Conservation (phyloP, 345 rosid species). For the Brassica cretica region DNA sequence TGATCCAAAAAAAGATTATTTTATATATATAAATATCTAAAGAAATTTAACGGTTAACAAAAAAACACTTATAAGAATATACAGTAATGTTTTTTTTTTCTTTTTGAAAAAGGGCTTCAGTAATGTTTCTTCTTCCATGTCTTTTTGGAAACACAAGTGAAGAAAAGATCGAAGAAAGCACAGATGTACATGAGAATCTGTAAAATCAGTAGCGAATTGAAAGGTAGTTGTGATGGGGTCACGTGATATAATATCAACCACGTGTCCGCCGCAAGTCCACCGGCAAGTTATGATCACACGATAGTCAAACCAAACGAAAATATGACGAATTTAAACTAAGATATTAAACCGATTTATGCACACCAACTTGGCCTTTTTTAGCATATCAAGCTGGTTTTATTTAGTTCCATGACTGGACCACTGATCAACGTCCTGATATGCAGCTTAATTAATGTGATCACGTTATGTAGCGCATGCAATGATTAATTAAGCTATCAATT, state of each 20-base stretch:
- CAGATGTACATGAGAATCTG: slow-evolving; percentile 36
- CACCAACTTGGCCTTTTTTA: background rate
- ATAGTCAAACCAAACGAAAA: background rate
- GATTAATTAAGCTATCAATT: slow-evolving; percentile 25
- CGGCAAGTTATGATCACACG: slow-evolving; percentile 29
- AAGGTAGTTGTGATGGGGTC: slow-evolving; percentile 21
- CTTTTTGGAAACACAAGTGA: background rate
- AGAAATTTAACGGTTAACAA: no score
- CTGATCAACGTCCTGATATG: slow-evolving; percentile 19
- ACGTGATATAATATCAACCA: slow-evolving; percentile 23
- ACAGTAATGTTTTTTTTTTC: no score
- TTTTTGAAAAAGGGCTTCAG: no score
- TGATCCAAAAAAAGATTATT: no score
- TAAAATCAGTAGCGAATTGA: slow-evolving; percentile 21
- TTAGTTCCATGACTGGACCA: slow-evolving; percentile 28
- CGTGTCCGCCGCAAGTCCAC: slow-evolving; percentile 32
- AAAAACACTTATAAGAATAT: no score
- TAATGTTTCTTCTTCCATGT: background rate
- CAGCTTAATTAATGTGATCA: slow-evolving; percentile 30
- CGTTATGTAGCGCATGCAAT: slow-evolving; percentile 19
- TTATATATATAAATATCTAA: no score
- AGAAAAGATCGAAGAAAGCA: slow-evolving; percentile 6
- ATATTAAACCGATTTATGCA: background rate
- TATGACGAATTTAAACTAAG: background rate
- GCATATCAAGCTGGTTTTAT: slow-evolving; percentile 6